phyloP scores from a whole-genome alignment of 495 filamentous ascomycete genomes.

The Margaritispora aquatica region DNA sequence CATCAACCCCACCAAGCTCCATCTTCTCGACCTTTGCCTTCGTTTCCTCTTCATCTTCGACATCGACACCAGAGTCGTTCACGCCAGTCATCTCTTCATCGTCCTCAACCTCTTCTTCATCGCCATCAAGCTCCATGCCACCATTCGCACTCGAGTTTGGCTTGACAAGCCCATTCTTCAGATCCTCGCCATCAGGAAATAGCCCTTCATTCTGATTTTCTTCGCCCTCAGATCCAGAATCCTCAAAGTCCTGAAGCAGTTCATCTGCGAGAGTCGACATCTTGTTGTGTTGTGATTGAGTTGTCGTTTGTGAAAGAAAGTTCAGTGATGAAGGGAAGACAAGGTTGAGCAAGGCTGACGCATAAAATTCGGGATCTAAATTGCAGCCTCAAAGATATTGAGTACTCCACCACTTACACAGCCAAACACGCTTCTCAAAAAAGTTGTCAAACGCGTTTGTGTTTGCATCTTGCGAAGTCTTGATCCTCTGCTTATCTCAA shows the following conservation, averaged over 20 bases:
- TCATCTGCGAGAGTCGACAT: conserved; percentile 82
- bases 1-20: conserved; percentile 62
- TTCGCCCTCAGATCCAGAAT: conserved; percentile 55
- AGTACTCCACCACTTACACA: too few relatives aligned
- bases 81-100: conserved; percentile 51
- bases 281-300: conserved; percentile 3
- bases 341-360: background rate
- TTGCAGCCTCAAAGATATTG: background rate
- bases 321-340: background rate
- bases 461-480: too few relatives aligned
- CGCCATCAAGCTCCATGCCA: conserved; percentile 41
- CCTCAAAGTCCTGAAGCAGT: conserved; percentile 85
- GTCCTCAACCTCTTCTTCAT: conserved; percentile 39
- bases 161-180: conserved; percentile 23
- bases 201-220: conserved; percentile 44
- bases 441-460: too few relatives aligned
- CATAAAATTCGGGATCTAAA: background rate
- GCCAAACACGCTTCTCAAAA: too few relatives aligned
- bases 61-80: conserved; percentile 32
- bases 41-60: conserved; percentile 59
- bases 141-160: conserved; percentile 21
- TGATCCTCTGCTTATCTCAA: too few relatives aligned
- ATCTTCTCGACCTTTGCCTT: conserved; percentile 74
- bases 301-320: background rate
- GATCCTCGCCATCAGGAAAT: conserved; percentile 29